These are phyloP conservation scores for Yarrowia galli DNA, from an alignment of 1,139 yeast species.

Conservation along the genomic window DNA sequence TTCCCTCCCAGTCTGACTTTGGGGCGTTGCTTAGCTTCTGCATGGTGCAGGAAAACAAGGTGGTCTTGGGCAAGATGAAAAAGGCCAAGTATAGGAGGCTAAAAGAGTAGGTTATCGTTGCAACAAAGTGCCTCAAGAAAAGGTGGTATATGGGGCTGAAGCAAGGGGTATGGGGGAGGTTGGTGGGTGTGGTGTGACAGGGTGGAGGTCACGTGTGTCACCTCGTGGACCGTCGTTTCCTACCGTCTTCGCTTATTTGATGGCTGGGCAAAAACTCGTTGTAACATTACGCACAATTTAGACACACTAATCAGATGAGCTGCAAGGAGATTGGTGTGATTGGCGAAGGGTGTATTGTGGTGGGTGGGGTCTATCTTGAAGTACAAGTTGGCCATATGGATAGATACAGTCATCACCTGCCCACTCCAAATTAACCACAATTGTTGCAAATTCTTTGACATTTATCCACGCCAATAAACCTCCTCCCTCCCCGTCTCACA, in stretches of 20 bases:
- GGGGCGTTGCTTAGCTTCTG: conserved; percentile 32
- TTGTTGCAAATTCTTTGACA: too few species aligned
- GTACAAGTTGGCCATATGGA: too few species aligned
- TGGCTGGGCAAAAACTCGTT: too few species aligned
- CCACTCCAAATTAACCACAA: too few species aligned
- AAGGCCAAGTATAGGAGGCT: conserved; percentile 9
- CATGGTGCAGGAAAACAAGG: conserved; percentile 33
- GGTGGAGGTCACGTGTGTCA: too few species aligned
- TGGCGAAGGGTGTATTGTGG: not conserved
- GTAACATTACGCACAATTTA: conserved; percentile 11
- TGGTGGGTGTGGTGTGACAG: not conserved
- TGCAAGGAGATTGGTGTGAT: not conserved
- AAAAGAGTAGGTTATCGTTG: conserved; percentile 7
- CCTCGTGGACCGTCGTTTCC: too few species aligned
- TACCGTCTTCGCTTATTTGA: too few species aligned
- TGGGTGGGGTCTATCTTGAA: too few species aligned
- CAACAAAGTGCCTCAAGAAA: conserved; percentile 14
- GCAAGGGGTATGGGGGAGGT: too few species aligned
- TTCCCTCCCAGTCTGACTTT: not conserved
- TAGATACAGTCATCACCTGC: too few species aligned
- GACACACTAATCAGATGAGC: conserved; percentile 11
- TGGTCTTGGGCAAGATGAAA: conserved; percentile 16
- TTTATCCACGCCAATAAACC: too few species aligned
- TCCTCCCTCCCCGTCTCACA: not conserved
- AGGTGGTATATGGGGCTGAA: too few species aligned